These are phyloP conservation scores for Talaromyces sp. DNA, from an alignment of 2,329 filamentous ascomycete species.

Conservation along the genomic window DNA sequence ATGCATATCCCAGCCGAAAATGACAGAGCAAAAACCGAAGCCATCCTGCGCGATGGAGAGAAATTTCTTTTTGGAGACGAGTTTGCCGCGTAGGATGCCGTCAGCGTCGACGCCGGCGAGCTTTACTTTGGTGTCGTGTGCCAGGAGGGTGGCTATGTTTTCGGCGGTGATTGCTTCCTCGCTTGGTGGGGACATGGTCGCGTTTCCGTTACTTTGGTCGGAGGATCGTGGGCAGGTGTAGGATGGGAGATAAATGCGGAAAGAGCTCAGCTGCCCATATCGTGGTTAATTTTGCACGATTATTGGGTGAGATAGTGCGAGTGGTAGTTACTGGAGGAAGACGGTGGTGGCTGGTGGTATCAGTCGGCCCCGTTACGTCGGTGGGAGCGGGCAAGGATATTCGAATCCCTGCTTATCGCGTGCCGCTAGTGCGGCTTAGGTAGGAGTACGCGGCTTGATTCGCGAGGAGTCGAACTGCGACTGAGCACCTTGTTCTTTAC, in stretches of 20 bases:
- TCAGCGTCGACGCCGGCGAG: constrained; percentile 85
- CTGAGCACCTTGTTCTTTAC: not conserved
- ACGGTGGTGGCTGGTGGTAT: not conserved
- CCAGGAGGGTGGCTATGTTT: constrained; percentile 63
- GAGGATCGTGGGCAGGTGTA: not conserved
- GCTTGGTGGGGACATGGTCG: constrained; percentile 6
- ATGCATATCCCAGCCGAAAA: constrained; percentile 98
- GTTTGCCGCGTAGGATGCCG: constrained; percentile 80
- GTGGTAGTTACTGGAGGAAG: not conserved
- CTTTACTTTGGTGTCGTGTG: constrained; percentile 75
- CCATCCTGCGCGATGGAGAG: constrained; percentile 74
- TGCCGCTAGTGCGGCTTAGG: not conserved
- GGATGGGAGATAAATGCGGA: not conserved
- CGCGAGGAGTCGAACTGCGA: not conserved
- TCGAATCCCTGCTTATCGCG: not conserved
- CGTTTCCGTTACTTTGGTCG: not conserved
- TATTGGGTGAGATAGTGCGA: not conserved
- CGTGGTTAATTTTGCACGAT: not conserved
- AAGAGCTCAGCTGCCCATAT: not conserved
- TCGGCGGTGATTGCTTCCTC: constrained; percentile 51
- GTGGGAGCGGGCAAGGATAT: not conserved
- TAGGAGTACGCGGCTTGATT: not conserved
- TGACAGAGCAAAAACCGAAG: constrained; percentile 90
- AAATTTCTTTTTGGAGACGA: constrained; percentile 91
- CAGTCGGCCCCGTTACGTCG: not conserved